Base-by-base conservation (phyloP, 2,329 filamentous ascomycete genomes). In the Onygena corvina region DNA sequence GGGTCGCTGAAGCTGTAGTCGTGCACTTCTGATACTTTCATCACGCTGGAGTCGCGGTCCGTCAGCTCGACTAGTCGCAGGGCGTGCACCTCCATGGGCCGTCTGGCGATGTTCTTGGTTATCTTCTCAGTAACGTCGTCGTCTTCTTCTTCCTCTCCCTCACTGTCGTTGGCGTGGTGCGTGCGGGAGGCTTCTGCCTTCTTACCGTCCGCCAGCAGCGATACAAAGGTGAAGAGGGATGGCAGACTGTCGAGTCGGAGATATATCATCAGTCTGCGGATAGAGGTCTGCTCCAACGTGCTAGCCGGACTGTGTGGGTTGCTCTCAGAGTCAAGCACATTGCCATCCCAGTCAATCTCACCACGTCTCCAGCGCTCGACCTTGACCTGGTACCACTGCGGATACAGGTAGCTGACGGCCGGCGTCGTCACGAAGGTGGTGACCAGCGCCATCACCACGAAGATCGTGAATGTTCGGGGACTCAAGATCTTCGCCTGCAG, bases 31-130 rank as follows among this genome's bases (percentile, higher is more conserved):
- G 87, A 83, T 8, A 94, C 86, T 58, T 86, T 83, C 90, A 96
- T 96, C 58, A 95, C 90, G 14, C 88, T 89, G 0, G 90, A 95
- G 35, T 86, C 84, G 75, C 90, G 87, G 58, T 95, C 89, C 0
- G 86, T 93, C 9, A 96, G 76, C 61, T 93, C 86, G 45, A 93
- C 69, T 12, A 96, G 76, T 11, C 89, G 83, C n/a, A 94, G 69
- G 27, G 88, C 90, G 58, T 94, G 86, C 0, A 88, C 83, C 59
- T 84, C 76, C 1, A 90, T 73, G 1, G 78, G 75, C 6, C 54
- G 31, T 47, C 53, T 48, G 49, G 59, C 53, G 16, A 60, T 51
- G 0, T 53, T 45, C 3, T 58, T 56, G 2, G 50, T 14, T n/a
- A n/a, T n/a, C 14, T 11, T 23, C 20, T 21, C 25, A 1, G 52